These are phyloP conservation scores for Salicornia ramosissima DNA, from an alignment of 148 eudicot genomes.

Conservation along the genomic window DNA sequence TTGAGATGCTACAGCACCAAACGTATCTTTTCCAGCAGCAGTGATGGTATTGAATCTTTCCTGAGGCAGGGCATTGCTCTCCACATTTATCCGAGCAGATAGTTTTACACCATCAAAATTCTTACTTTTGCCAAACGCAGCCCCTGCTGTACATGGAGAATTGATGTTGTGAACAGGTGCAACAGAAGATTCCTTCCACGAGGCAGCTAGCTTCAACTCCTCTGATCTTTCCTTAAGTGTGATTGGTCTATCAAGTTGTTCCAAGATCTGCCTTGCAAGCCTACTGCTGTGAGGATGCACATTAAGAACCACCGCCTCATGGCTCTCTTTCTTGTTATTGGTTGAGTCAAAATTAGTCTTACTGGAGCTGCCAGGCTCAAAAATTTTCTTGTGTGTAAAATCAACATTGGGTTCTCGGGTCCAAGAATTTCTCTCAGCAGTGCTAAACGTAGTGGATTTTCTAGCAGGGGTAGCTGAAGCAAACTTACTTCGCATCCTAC, in stretches of 20 bases:
- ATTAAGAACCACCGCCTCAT: conserved; percentile 28
- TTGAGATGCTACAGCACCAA: conserved; percentile 30
- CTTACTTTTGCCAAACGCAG: conserved; percentile 9
- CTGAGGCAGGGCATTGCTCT: conserved; percentile 23
- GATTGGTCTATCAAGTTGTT: conserved; percentile 59
- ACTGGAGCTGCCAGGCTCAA: conserved; percentile 33
- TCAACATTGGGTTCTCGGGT: conserved; percentile 28
- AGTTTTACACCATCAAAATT: background rate
- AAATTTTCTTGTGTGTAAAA: conserved; percentile 40
- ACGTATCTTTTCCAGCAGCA: conserved; percentile 33
- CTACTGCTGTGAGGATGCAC: conserved; percentile 46
- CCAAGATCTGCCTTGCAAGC: conserved; percentile 63
- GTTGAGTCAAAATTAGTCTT: conserved; percentile 23
- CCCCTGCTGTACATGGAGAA: conserved; percentile 19
- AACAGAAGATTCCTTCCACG: conserved; percentile 43
- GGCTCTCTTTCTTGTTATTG: conserved; percentile 22
- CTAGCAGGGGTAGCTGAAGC: conserved; percentile 47
- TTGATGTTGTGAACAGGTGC: conserved; percentile 19
- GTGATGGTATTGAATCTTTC: conserved; percentile 29
- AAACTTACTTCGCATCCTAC: conserved; percentile 49
- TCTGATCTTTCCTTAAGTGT: conserved; percentile 59
- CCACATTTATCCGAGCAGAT: conserved; percentile 25
- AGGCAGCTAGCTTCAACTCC: conserved; percentile 59
- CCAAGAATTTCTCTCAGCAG: conserved; percentile 33
- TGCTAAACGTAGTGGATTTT: conserved; percentile 38